Evolutionary conservation across 2,329 filamentous ascomycete genomes (phyloP).

Genomic region (Claviceps sp.): DNA sequence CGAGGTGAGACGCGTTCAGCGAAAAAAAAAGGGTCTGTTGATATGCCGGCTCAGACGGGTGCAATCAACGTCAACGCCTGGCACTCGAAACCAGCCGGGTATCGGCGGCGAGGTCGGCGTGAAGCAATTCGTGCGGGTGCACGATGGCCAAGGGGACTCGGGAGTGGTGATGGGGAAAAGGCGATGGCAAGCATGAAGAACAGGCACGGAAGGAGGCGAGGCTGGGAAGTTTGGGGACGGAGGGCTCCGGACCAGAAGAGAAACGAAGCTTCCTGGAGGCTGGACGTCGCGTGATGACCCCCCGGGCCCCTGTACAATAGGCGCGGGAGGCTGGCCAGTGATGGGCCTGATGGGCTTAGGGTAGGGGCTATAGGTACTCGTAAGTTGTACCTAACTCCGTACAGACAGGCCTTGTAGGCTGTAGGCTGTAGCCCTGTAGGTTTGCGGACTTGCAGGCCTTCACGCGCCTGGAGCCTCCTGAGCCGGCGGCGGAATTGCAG

Average conservation of each 20-base stretch:
- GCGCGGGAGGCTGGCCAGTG: no score
- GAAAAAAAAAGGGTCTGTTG: neutral
- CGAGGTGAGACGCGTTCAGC: neutral
- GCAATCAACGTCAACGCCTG: neutral
- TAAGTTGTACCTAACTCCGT: no score
- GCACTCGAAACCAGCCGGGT: slow-evolving; percentile 1
- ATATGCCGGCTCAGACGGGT: neutral
- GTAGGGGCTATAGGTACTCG: no score
- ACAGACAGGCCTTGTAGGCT: no score
- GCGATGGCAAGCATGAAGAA: neutral
- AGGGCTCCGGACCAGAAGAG: no score
- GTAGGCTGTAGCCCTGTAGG: no score
- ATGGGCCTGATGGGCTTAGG: no score
- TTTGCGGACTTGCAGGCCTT: no score
- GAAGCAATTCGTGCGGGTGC: slow-evolving; percentile 2
- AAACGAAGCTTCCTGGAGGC: neutral
- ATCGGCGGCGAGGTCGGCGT: slow-evolving; percentile 2
- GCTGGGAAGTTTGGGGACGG: neutral
- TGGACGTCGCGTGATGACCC: no score
- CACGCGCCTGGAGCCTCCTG: no score
- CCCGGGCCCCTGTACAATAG: no score
- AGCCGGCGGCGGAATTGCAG: no score
- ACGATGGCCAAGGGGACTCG: neutral
- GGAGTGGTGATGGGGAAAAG: neutral
- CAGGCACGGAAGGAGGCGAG: neutral